A percentile compares a stretch with the other conserved stretches of the same genome.
Conservation (phyloP, 2,329 filamentous ascomycete species). For the Tolypocladium inflatum region DNA sequence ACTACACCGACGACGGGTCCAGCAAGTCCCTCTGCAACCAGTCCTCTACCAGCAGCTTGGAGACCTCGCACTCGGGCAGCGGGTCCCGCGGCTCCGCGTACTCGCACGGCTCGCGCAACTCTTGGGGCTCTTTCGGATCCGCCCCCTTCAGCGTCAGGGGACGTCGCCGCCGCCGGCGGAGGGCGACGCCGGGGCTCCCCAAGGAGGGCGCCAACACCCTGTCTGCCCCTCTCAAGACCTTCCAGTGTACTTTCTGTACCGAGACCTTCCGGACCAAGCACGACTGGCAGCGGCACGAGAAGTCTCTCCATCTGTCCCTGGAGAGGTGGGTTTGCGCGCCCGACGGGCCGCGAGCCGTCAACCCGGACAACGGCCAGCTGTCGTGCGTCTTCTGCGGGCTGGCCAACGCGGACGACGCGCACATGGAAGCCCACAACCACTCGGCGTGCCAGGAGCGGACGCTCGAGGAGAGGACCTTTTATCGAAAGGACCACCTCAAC, state of each 20-base stretch:
- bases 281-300: slow-evolving; percentile 64
- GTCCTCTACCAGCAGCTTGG: slow-evolving; percentile 51
- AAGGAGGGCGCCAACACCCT: slow-evolving; percentile 25
- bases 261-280: slow-evolving; percentile 60
- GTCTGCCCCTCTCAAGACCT: slow-evolving; percentile 41
- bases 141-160: slow-evolving; percentile 31
- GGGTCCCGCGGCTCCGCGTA: slow-evolving; percentile 50
- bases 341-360: slow-evolving; percentile 43
- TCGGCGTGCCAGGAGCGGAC: slow-evolving; percentile 58
- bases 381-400: slow-evolving; percentile 52
- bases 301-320: slow-evolving; percentile 54
- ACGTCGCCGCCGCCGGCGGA: slow-evolving; percentile 39
- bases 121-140: slow-evolving; percentile 41
- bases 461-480: slow-evolving; percentile 53
- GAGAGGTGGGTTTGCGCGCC: slow-evolving; percentile 58
- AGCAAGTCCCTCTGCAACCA: slow-evolving; percentile 46
- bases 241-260: slow-evolving; percentile 61
- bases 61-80: slow-evolving; percentile 51
- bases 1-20: slow-evolving; percentile 53
- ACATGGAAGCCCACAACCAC: slow-evolving; percentile 51
- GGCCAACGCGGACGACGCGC: slow-evolving; percentile 43
- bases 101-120: slow-evolving; percentile 48
- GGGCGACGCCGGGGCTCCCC: slow-evolving; percentile 24
- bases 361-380: slow-evolving; percentile 47
- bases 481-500: slow-evolving; percentile 57